phyloP scores from a whole-genome alignment of 768 basidiomycete genomes.

The Rhizopogon vinicolor region DNA sequence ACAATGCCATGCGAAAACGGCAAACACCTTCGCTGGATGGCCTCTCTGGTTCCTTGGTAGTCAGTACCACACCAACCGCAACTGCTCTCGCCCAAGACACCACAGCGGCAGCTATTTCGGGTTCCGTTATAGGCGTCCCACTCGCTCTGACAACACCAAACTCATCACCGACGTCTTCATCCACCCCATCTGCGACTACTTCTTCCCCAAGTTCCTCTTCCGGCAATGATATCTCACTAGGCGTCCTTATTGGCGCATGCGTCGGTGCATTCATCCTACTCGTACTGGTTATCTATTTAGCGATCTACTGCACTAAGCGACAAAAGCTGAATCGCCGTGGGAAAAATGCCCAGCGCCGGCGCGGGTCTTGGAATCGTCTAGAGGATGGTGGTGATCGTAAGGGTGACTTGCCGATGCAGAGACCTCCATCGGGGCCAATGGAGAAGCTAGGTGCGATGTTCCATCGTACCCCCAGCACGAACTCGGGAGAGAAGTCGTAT shows the following conservation, averaged over 20 bases:
- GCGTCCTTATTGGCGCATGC: slow-evolving; percentile 60
- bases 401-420: slow-evolving; percentile 40
- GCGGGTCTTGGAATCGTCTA: slow-evolving; percentile 55
- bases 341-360: neutral
- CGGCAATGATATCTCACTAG: slow-evolving; percentile 22
- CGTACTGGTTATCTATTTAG: slow-evolving; percentile 42
- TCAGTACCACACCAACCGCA: slow-evolving; percentile 19
- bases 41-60: slow-evolving; percentile 20
- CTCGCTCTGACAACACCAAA: slow-evolving; percentile 5
- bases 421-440: slow-evolving; percentile 40
- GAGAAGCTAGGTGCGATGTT: slow-evolving; percentile 61
- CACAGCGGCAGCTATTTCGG: neutral
- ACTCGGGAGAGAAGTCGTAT: slow-evolving; percentile 42
- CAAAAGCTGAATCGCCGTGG: slow-evolving; percentile 12
- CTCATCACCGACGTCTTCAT: neutral
- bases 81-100: slow-evolving; percentile 20
- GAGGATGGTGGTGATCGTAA: slow-evolving; percentile 45
- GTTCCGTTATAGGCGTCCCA: slow-evolving; percentile 7
- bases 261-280: slow-evolving; percentile 54
- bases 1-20: slow-evolving; percentile 11
- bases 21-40: neutral
- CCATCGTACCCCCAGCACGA: slow-evolving; percentile 50
- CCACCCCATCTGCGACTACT: slow-evolving; percentile 9
- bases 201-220: slow-evolving; percentile 11
- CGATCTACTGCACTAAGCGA: slow-evolving; percentile 51